phyloP scores from a whole-genome alignment of 2,329 filamentous ascomycete species.

The Diaporthe capsici region DNA sequence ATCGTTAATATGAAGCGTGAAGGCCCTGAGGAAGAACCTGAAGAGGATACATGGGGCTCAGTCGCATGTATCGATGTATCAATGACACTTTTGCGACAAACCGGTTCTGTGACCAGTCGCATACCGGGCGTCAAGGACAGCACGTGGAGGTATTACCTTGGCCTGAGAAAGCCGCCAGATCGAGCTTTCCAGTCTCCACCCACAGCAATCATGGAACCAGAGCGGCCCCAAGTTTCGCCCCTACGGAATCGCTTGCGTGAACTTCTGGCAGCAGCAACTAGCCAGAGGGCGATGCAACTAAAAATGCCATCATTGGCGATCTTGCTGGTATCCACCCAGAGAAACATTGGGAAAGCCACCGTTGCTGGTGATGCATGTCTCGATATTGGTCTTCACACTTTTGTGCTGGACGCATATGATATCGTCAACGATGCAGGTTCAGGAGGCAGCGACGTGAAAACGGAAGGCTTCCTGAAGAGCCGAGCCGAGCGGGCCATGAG shows the following conservation, averaged over 20 bases:
- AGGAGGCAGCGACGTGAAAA: constrained; percentile 92
- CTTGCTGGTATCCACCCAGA: constrained; percentile 89
- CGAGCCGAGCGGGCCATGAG: constrained; percentile 90
- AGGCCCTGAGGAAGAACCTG: constrained; percentile 70
- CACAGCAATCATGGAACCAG: constrained; percentile 60
- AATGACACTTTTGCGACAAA: constrained; percentile 90
- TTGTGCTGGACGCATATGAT: constrained; percentile 91
- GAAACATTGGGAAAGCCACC: constrained; percentile 92
- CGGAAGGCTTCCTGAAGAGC: constrained; percentile 89
- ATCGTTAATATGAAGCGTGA: constrained; percentile 70
- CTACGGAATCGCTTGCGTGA: constrained; percentile 83
- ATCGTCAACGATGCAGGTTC: constrained; percentile 92
- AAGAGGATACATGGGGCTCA: constrained; percentile 84
- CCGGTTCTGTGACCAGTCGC: constrained; percentile 86
- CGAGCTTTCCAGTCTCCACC: constrained; percentile 56
- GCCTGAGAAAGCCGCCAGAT: constrained; percentile 76
- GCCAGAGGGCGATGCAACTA: constrained; percentile 86
- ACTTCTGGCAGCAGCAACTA: constrained; percentile 89
- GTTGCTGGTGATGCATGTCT: constrained; percentile 82
- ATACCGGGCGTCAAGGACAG: constrained; percentile 83
- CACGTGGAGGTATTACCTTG: constrained; percentile 92
- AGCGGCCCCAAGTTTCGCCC: constrained; percentile 67
- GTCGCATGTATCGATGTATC: constrained; percentile 88
- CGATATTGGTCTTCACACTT: constrained; percentile 92
- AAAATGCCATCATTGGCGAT: constrained; percentile 91